These are phyloP conservation scores for Neocatenulostroma microsporum DNA, from an alignment of 2,329 filamentous ascomycete species.

Conservation along the genomic window DNA sequence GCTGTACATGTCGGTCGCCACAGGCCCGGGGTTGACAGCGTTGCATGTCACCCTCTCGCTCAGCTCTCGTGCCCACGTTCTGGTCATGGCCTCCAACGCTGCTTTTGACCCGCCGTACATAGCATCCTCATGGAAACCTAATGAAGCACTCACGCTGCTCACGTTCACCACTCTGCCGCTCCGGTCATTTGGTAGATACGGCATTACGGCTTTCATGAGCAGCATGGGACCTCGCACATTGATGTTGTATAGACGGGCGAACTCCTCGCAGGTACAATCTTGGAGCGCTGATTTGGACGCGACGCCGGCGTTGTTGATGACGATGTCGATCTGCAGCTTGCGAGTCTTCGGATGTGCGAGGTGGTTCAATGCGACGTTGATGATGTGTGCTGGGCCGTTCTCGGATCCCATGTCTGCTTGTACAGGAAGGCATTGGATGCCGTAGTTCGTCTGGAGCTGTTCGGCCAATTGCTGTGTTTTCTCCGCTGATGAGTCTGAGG, in stretches of 20 bases:
- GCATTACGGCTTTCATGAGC: slow-evolving; percentile 63
- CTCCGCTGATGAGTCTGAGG: slow-evolving; percentile 52
- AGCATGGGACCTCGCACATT: slow-evolving; percentile 78
- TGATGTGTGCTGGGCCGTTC: slow-evolving; percentile 52
- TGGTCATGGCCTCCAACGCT: slow-evolving; percentile 61
- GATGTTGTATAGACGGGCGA: slow-evolving; percentile 64
- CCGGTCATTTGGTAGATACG: slow-evolving; percentile 62
- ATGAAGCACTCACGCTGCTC: slow-evolving; percentile 49
- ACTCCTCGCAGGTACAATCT: slow-evolving; percentile 57
- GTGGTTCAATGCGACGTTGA: slow-evolving; percentile 52
- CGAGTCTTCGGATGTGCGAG: slow-evolving; percentile 48
- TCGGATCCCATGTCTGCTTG: slow-evolving; percentile 64
- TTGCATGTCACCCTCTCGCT: slow-evolving; percentile 57
- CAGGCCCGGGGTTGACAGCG: slow-evolving; percentile 58
- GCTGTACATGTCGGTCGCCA: slow-evolving; percentile 55
- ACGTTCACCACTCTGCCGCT: slow-evolving; percentile 58
- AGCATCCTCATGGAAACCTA: slow-evolving; percentile 52
- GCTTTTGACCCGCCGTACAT: slow-evolving; percentile 62
- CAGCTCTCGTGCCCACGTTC: slow-evolving; percentile 58
- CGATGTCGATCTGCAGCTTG: slow-evolving; percentile 66
- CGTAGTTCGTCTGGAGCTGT: slow-evolving; percentile 50
- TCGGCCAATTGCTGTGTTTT: slow-evolving; percentile 48
- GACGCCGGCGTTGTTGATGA: slow-evolving; percentile 79
- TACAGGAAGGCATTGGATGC: slow-evolving; percentile 53
- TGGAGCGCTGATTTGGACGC: slow-evolving; percentile 56